Percentiles rank a stretch among this genome's conserved stretches.
phyloP scores from a whole-genome alignment of 805 yeast genomes.

The Ogataea ramenticola region DNA sequence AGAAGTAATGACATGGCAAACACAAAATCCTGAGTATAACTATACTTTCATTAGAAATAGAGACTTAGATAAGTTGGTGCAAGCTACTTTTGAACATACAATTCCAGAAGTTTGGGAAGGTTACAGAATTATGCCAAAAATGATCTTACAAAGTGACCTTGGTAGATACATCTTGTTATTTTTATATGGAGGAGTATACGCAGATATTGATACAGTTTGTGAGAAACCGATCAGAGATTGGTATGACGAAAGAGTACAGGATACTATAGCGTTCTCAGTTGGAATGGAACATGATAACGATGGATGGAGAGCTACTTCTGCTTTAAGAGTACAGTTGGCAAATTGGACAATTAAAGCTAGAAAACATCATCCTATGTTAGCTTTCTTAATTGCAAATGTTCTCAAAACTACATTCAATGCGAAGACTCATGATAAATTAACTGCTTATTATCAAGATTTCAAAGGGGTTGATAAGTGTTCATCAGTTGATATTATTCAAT shows the following conservation, averaged over 20 bases:
- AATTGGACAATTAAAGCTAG: constrained; percentile 90
- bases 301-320: constrained; percentile 83
- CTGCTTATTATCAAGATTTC: constrained; percentile 8
- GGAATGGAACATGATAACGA: constrained; percentile 95
- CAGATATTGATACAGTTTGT: constrained; percentile 75
- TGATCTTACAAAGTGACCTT: constrained; percentile 80
- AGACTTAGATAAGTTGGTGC: constrained; percentile 38
- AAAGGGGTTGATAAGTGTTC: constrained; percentile 38
- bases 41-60: constrained; percentile 64
- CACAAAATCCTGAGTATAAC: constrained; percentile 48
- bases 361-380: constrained; percentile 76
- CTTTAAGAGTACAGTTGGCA: constrained; percentile 82
- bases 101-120: constrained; percentile 73
- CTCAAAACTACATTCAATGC: constrained; percentile 60
- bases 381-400: constrained; percentile 67
- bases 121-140: constrained; percentile 64
- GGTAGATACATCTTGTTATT: constrained; percentile 74
- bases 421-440: constrained; percentile 22
- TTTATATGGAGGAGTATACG: constrained; percentile 84
- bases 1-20: constrained; percentile 55
- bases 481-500: constrained; percentile 71
- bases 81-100: constrained; percentile 44
- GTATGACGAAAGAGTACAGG: constrained; percentile 30
- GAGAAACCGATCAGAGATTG: constrained; percentile 63
- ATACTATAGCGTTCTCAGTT: constrained; percentile 58